Conservation (phyloP, 2,329 filamentous ascomycete species). For the Fusarium sp. region DNA sequence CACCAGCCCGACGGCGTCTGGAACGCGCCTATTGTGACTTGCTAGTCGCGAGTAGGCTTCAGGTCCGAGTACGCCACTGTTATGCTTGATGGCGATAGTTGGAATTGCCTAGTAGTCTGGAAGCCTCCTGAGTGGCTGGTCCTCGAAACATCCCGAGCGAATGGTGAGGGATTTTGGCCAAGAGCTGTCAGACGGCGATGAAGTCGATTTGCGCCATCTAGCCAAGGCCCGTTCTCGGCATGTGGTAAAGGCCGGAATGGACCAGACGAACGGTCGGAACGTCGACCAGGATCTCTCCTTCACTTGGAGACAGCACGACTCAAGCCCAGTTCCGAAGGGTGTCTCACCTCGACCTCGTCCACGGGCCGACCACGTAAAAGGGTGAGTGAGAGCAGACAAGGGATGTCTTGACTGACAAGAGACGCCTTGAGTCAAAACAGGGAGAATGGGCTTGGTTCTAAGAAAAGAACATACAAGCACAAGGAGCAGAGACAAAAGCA, state of each 20-base stretch:
- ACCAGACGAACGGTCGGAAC: constrained; percentile 10
- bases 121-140: constrained; percentile 8
- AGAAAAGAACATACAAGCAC: background rate
- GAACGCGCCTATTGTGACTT: constrained; percentile 6
- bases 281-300: background rate
- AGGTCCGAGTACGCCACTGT: constrained; percentile 19
- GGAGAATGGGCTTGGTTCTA: constrained; percentile 8
- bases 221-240: background rate
- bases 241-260: constrained; percentile 23
- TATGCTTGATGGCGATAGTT: constrained; percentile 9
- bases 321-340: background rate
- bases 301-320: constrained; percentile 10
- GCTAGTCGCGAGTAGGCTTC: constrained; percentile 11
- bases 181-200: background rate
- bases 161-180: constrained; percentile 7
- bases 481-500: background rate
- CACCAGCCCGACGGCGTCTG: background rate
- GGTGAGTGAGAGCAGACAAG: constrained; percentile 10
- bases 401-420: constrained; percentile 25
- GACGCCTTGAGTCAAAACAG: constrained; percentile 24
- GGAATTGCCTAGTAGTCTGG: constrained; percentile 1
- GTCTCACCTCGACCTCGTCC: background rate
- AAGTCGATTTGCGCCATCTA: background rate
- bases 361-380: background rate
- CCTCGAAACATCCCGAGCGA: constrained; percentile 11